Percentiles rank a stretch among this genome's conserved stretches.
Evolutionary conservation across 768 basidiomycete genomes (phyloP).

Genomic region (Boletus reticuloceps): DNA sequence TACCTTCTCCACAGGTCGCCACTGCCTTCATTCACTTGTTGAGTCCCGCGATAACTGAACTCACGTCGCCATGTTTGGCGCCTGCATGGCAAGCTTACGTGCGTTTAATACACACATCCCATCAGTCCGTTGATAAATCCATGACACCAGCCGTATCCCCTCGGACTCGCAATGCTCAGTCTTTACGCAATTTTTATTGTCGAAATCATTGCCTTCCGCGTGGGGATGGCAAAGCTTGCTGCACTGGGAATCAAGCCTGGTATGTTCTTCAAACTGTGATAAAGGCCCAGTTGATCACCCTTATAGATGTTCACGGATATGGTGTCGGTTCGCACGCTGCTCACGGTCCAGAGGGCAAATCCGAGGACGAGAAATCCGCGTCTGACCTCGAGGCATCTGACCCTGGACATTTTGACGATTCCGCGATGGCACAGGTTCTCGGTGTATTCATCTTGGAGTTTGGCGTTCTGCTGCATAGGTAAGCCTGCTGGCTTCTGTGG

Average conservation of each 20-base stretch:
- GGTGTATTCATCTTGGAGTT: slow-evolving; percentile 93
- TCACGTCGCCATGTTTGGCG: slow-evolving; percentile 67
- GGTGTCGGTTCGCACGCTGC: slow-evolving; percentile 55
- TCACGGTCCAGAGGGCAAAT: slow-evolving; percentile 61
- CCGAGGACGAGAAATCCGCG: slow-evolving; percentile 2
- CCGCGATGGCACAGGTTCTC: slow-evolving; percentile 65
- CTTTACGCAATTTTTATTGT: slow-evolving; percentile 83
- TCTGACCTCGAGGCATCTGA: slow-evolving; percentile 30
- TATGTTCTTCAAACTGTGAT: slow-evolving; percentile 22
- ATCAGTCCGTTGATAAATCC: background rate
- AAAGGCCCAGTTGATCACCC: background rate
- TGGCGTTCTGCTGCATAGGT: slow-evolving; percentile 86
- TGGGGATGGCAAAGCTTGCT: slow-evolving; percentile 72
- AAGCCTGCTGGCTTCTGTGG: background rate
- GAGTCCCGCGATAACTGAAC: slow-evolving; percentile 67
- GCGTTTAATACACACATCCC: slow-evolving; percentile 21
- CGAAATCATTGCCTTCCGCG: slow-evolving; percentile 84
- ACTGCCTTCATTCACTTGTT: slow-evolving; percentile 89
- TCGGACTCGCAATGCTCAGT: slow-evolving; percentile 77
- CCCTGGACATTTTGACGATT: slow-evolving; percentile 34
- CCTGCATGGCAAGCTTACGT: slow-evolving; percentile 76
- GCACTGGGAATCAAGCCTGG: slow-evolving; percentile 64
- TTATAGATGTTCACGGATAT: slow-evolving; percentile 67
- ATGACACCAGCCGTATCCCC: slow-evolving; percentile 66
- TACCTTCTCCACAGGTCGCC: slow-evolving; percentile 56